Evolutionary conservation across 2,329 filamentous ascomycete genomes (phyloP).

Genomic region (Sporothrix pallida): DNA sequence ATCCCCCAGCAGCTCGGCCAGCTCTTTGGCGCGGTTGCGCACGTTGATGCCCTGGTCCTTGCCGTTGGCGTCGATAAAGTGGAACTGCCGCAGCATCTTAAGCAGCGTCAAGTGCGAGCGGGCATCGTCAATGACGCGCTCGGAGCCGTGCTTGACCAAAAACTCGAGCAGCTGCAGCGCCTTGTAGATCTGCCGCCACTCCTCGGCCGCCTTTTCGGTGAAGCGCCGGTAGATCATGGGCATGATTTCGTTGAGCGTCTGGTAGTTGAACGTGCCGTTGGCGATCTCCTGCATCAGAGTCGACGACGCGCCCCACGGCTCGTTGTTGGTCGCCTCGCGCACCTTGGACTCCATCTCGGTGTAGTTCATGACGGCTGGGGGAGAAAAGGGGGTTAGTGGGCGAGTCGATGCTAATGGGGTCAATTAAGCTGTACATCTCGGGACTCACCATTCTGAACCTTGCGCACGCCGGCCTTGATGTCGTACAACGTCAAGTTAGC

Average conservation of each 20-base stretch:
- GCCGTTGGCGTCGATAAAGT: slow-evolving; percentile 93
- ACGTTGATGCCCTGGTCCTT: slow-evolving; percentile 99
- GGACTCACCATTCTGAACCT: slow-evolving; percentile 90
- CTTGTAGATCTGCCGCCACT: slow-evolving; percentile 99
- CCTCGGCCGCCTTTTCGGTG: slow-evolving; percentile 96
- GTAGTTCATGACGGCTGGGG: slow-evolving; percentile 91
- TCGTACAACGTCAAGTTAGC: slow-evolving; percentile 94
- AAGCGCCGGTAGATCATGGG: slow-evolving; percentile 99
- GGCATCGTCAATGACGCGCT: slow-evolving; percentile 96
- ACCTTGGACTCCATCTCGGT: slow-evolving; percentile 75
- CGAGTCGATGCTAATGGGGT: too few relatives aligned
- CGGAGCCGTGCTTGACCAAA: slow-evolving; percentile 96
- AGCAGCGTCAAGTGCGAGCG: slow-evolving; percentile 92
- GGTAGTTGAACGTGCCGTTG: slow-evolving; percentile 96
- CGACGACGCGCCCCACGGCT: slow-evolving; percentile 89
- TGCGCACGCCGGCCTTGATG: slow-evolving; percentile 90
- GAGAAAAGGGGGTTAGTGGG: slow-evolving; percentile 27
- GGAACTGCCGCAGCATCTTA: slow-evolving; percentile 98
- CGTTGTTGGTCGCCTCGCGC: slow-evolving; percentile 97
- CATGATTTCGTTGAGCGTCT: slow-evolving; percentile 99
- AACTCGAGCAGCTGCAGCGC: slow-evolving; percentile 92
- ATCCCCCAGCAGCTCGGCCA: slow-evolving; percentile 90
- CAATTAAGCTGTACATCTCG: background rate
- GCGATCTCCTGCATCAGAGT: slow-evolving; percentile 97
- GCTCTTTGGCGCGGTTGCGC: slow-evolving; percentile 92